phyloP scores from a whole-genome alignment of 2,329 filamentous ascomycete genomes.

The Alternaria metachromatica region DNA sequence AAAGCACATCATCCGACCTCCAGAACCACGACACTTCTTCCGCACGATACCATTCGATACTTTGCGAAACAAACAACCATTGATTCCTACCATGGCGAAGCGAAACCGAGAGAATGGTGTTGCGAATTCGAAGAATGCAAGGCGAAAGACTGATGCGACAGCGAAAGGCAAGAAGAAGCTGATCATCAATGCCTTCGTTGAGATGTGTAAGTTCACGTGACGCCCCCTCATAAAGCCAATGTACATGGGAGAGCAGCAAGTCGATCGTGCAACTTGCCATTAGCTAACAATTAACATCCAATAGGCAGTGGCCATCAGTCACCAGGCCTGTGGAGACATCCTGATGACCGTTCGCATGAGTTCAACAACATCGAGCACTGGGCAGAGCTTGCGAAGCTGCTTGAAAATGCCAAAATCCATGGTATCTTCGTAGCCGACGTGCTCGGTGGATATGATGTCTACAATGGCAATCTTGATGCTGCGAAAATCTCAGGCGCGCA shows the following conservation, averaged over 20 bases:
- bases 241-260: neutral
- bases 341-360: slow-evolving; percentile 66
- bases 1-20: slow-evolving; percentile 36
- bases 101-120: slow-evolving; percentile 12
- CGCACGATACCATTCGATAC: slow-evolving; percentile 27
- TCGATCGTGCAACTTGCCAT: neutral
- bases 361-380: slow-evolving; percentile 55
- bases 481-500: slow-evolving; percentile 69
- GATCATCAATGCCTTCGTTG: slow-evolving; percentile 54
- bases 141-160: slow-evolving; percentile 16
- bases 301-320: slow-evolving; percentile 49
- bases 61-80: slow-evolving; percentile 5
- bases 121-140: slow-evolving; percentile 24
- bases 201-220: slow-evolving; percentile 42
- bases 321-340: slow-evolving; percentile 68
- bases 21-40: slow-evolving; percentile 11
- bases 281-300: neutral
- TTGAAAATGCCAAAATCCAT: slow-evolving; percentile 50
- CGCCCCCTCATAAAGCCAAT: neutral
- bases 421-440: slow-evolving; percentile 53
- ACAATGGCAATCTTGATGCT: slow-evolving; percentile 67
- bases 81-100: slow-evolving; percentile 12
- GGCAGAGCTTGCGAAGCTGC: slow-evolving; percentile 47
- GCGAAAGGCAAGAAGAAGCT: slow-evolving; percentile 43
- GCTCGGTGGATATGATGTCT: slow-evolving; percentile 71